Evolutionary conservation across 108 stramenopile genomes (phyloP).

Genomic region (Fistulifera pelliculosa): DNA sequence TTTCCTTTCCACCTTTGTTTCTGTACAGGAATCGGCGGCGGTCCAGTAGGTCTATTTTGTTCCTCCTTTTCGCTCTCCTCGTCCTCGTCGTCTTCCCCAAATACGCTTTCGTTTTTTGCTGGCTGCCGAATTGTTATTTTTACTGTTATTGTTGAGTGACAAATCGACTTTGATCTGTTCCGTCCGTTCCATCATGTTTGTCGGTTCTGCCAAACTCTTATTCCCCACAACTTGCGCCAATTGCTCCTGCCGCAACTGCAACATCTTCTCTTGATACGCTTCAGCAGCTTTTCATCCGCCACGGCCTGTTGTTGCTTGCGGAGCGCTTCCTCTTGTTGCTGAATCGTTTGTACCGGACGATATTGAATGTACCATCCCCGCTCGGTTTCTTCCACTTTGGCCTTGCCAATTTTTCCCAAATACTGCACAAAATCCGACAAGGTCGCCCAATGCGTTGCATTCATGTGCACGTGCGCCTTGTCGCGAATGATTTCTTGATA

Average conservation of each 20-base stretch:
- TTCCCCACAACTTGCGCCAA: conserved; percentile 59
- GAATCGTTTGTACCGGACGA: conserved; percentile 47
- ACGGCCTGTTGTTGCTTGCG: conserved; percentile 30
- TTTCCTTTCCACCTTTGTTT: neutral
- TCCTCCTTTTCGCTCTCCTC: conserved; percentile 22
- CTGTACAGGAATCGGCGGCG: neutral
- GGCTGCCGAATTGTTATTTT: neutral
- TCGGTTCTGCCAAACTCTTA: conserved; percentile 36
- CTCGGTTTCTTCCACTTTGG: conserved; percentile 93
- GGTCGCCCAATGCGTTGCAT: conserved; percentile 93
- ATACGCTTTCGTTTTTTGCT: conserved; percentile 1
- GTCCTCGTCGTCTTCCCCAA: conserved; percentile 21
- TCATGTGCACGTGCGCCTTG: conserved; percentile 98
- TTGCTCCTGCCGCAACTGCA: conserved; percentile 62
- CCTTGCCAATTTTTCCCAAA: conserved; percentile 88
- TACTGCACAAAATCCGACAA: conserved; percentile 94
- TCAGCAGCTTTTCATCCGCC: conserved; percentile 41
- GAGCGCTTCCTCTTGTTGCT: conserved; percentile 37
- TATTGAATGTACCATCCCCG: conserved; percentile 95
- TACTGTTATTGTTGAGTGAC: conserved; percentile 2
- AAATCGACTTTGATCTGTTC: no score
- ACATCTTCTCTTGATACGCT: conserved; percentile 43
- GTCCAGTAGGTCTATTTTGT: neutral
- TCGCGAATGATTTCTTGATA: conserved; percentile 98
- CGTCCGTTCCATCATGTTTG: conserved; percentile 22